Evolutionary conservation across 257 asterid genomes (phyloP).

Genomic region (Solanum habrochaites): DNA sequence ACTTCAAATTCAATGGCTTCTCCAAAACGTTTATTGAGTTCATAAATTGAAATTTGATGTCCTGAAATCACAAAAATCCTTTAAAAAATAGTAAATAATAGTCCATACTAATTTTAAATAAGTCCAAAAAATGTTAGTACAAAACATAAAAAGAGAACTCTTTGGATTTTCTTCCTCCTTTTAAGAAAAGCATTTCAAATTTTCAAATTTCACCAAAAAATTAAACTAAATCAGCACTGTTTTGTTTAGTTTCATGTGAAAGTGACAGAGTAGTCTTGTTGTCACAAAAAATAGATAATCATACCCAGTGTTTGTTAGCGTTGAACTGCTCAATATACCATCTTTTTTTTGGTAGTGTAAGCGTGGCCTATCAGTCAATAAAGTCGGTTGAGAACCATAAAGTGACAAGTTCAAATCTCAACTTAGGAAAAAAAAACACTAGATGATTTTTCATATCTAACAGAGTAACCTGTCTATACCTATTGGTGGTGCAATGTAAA

Average conservation of each 20-base stretch:
- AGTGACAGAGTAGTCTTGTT: neutral
- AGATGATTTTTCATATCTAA: neutral
- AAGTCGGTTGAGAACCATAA: neutral
- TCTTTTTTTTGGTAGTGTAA: neutral
- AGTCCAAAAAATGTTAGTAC: neutral
- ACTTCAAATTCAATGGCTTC: conserved; percentile 80
- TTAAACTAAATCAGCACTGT: neutral
- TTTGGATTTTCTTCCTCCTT: no score
- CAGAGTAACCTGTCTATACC: neutral
- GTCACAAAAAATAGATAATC: neutral
- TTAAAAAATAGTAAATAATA: neutral
- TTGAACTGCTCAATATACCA: neutral
- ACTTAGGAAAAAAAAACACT: accelerated
- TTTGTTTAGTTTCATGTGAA: neutral
- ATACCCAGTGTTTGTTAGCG: neutral
- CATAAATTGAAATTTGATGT: conserved; percentile 83
- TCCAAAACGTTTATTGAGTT: conserved; percentile 49
- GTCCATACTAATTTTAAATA: neutral
- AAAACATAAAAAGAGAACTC: neutral
- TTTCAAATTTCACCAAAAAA: neutral
- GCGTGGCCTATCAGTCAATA: neutral
- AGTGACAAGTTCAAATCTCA: no score
- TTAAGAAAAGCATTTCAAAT: neutral
- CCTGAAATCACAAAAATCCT: conserved; percentile 29
- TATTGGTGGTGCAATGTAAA: neutral